Conservation (phyloP, 2,329 filamentous ascomycete species). For the Delphinella strobiligena region DNA sequence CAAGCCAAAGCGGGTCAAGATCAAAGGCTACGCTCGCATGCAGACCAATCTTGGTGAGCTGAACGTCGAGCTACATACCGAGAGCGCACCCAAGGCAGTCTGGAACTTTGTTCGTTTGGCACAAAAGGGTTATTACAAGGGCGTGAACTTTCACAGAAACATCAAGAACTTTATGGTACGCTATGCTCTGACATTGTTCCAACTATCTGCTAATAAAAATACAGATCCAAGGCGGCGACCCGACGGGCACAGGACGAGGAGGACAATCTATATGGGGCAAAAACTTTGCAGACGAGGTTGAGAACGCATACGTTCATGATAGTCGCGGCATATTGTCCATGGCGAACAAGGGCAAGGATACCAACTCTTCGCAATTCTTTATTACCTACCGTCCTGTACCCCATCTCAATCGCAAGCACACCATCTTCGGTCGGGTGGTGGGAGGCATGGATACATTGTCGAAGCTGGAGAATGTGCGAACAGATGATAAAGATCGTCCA, state of each 20-base stretch:
- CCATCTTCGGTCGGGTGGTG: conserved; percentile 83
- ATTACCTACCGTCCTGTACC: conserved; percentile 75
- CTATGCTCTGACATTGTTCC: not conserved
- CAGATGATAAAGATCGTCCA: conserved; percentile 64
- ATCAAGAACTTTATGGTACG: conserved; percentile 79
- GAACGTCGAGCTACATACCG: conserved; percentile 80
- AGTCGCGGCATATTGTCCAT: conserved; percentile 72
- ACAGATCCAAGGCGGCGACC: conserved; percentile 79
- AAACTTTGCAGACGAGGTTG: conserved; percentile 87
- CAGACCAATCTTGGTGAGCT: conserved; percentile 75
- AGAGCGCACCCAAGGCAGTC: conserved; percentile 82
- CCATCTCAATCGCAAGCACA: conserved; percentile 90
- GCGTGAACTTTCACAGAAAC: conserved; percentile 79
- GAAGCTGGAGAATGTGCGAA: conserved; percentile 64
- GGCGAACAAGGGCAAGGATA: conserved; percentile 98
- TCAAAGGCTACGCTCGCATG: conserved; percentile 82
- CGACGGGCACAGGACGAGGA: conserved; percentile 82
- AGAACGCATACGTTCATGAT: conserved; percentile 77
- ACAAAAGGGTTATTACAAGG: conserved; percentile 80
- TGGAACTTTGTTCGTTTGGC: conserved; percentile 92
- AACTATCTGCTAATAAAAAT: not conserved
- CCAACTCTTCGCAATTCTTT: conserved; percentile 92
- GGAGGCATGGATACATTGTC: conserved; percentile 56
- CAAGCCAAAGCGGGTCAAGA: conserved; percentile 75
- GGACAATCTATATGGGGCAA: conserved; percentile 87